Evolutionary conservation across 495 filamentous ascomycete genomes (phyloP), one percentile per base, ranked within the genome.

Genomic region (Chaetomium tenue): DNA sequence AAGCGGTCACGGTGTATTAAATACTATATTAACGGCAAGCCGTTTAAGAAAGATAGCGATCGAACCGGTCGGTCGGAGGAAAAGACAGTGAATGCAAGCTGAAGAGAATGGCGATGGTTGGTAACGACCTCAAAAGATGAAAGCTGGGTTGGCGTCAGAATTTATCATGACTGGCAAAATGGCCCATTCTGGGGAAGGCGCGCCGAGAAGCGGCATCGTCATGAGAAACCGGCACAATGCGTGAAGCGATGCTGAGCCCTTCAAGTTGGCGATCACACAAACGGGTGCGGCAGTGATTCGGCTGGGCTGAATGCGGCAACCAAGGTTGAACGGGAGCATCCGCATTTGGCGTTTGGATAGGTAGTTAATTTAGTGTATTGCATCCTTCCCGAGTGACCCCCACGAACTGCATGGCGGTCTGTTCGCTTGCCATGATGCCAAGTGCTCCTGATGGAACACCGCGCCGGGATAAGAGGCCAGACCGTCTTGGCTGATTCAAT

Each of bases 21-120:
- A 50, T 39, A 63, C 61, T 40, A 52, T 46, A 28, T 44, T 54
- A 57, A 60, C 25, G 42, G 42, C 48, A 69, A 63, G 64, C 58
- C 52, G 58, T 28, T 63, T 61, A 55, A 67, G 65, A 67, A 16
- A 1, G 20, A 37, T 42, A 54, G 39, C 56, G 48, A 69, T 70
- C 71, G 71, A 73, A 66, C 71, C 69, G 60, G 71, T 73, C 71
- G 66, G 63, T 68, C 66, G 39, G 68, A 67, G 55, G 46, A 3
- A 68, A 47, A 65, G 60, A 67, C 47, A 33, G 58, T 52, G 47
- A 58, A 58, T 50, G 42, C 60, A 68, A 54, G 22, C 44, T 40
- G 57, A 13, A 54, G 55, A 60, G 26, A 57, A 50, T n/a, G n/a
- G n/a, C n/a, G n/a, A n/a, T n/a, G 51, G 44, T 39, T 15, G 37